Evolutionary conservation across 140 eudicot species (phyloP).

Genomic region (Erigeron philadelphicus): DNA sequence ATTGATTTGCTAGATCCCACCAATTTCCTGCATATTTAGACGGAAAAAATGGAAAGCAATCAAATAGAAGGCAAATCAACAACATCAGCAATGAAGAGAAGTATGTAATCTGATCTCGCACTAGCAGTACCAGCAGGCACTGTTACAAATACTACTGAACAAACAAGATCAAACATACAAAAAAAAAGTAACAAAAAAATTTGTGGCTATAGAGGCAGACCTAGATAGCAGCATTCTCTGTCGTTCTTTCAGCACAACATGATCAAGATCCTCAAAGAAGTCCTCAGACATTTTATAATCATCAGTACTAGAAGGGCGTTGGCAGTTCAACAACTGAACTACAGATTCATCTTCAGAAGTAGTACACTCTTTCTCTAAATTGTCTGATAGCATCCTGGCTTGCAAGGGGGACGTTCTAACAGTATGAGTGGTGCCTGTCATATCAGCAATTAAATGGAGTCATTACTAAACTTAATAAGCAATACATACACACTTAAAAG

Average conservation of each 20-base stretch:
- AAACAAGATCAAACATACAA: slow-evolving; percentile 5
- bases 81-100: slow-evolving; percentile 6
- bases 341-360: slow-evolving; percentile 23
- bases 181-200: neutral
- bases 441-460: slow-evolving; percentile 9
- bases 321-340: slow-evolving; percentile 13
- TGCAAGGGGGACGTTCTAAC: slow-evolving; percentile 12
- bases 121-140: slow-evolving; percentile 6
- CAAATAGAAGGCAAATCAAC: slow-evolving; percentile 9
- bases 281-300: slow-evolving; percentile 30
- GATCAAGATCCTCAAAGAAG: slow-evolving; percentile 55
- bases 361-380: slow-evolving; percentile 19
- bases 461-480: neutral
- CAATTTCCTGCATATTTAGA: slow-evolving; percentile 35
- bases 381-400: slow-evolving; percentile 15
- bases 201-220: slow-evolving; percentile 20
- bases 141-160: neutral
- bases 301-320: slow-evolving; percentile 8
- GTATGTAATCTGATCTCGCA: slow-evolving; percentile 7
- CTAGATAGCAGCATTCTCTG: slow-evolving; percentile 62
- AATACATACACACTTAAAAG: slow-evolving; percentile 16
- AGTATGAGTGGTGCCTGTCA: slow-evolving; percentile 13
- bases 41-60: neutral
- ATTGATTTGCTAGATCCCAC: slow-evolving; percentile 24
- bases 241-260: slow-evolving; percentile 51